Evolutionary conservation across 805 yeast genomes (phyloP), one percentile per base, ranked within the genome.

Genomic region (Candida wancherniae): DNA sequence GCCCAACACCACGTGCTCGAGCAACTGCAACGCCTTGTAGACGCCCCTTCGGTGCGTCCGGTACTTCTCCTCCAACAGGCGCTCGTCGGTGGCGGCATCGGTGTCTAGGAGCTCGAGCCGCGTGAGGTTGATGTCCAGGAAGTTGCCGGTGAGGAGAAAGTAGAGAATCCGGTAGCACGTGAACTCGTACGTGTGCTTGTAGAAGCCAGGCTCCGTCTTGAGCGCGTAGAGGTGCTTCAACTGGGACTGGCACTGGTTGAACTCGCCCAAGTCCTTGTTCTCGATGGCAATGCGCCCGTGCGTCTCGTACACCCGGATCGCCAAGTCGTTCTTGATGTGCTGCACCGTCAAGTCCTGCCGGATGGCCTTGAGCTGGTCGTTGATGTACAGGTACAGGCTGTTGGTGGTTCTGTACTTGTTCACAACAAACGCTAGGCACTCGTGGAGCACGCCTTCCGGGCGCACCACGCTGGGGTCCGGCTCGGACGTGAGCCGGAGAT

Each of bases 301-400:
- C 3, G 78, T 71, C 55, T 86, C 92, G 55, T 92, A 90, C 0
- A 86, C 95, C 33, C 61, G 51, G 5, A 86, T 73, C 0, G 96
- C 75, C 51, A 92, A 84, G 25, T 73, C 77, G 48, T 77, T 77
- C 47, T 80, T 80, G 25, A 90, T 79, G 50, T 83, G 83, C 58
- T 90, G 98, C 7, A 90, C 97, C 3, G 94, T 84, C 42, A 90
- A 59, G 58, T 90, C 98, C 57, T 90, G 98, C 46, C 98, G 69
- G 37, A 92, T 71, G 0, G 97, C 84, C 57, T 88, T 90, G 51
- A 90, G 74, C 58, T 90, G 98, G 54, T 85, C 92, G 50, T 90
- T 81, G 9, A 84, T 57, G 54, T 90, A 90, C 22, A 78, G 68
- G 52, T 92, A 92, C 28, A 70, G 67, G 12, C 70, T 71, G n/a